phyloP scores from a whole-genome alignment of 345 rosid species.

The Lepidium aucheri region DNA sequence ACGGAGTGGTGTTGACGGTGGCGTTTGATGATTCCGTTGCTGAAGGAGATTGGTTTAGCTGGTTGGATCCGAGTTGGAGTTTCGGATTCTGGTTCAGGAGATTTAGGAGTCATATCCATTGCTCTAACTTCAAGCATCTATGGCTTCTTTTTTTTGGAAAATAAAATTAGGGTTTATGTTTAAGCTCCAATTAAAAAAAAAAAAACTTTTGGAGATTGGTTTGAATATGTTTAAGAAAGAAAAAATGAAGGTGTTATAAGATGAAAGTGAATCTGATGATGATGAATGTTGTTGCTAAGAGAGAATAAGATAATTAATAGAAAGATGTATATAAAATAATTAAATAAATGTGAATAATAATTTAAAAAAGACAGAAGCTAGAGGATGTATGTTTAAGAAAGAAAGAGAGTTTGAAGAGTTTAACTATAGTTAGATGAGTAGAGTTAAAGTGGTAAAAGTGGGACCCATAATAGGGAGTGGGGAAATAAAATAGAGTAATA shows the following conservation, averaged over 20 bases:
- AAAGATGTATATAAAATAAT: background rate
- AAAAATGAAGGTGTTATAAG: slow-evolving; percentile 9
- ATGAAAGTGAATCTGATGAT: slow-evolving; percentile 15
- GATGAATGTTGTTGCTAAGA: slow-evolving; percentile 9
- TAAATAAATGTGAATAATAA: background rate
- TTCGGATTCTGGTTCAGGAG: slow-evolving; percentile 57
- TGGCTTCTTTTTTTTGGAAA: background rate
- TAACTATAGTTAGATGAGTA: slow-evolving; percentile 23
- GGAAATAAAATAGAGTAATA: slow-evolving; percentile 10
- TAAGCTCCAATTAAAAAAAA: background rate
- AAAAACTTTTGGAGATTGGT: background rate
- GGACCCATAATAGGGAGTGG: slow-evolving; percentile 8
- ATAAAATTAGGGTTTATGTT: slow-evolving; percentile 12
- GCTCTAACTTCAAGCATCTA: slow-evolving; percentile 6
- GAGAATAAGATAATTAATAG: slow-evolving; percentile 15
- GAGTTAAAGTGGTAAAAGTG: background rate
- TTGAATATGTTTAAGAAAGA: background rate
- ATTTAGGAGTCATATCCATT: slow-evolving; percentile 38
- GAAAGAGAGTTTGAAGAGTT: background rate
- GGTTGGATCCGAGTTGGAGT: slow-evolving; percentile 58
- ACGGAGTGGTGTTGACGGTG: slow-evolving; percentile 25
- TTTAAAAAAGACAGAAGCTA: background rate
- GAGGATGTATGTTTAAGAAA: background rate
- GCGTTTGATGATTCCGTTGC: slow-evolving; percentile 73
- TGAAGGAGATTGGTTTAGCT: slow-evolving; percentile 46